A percentile compares a stretch with the other conserved stretches of the same genome.
Conservation (phyloP, 1,284 basidiomycete species). For the Cutaneotrichosporon spelunceum region DNA sequence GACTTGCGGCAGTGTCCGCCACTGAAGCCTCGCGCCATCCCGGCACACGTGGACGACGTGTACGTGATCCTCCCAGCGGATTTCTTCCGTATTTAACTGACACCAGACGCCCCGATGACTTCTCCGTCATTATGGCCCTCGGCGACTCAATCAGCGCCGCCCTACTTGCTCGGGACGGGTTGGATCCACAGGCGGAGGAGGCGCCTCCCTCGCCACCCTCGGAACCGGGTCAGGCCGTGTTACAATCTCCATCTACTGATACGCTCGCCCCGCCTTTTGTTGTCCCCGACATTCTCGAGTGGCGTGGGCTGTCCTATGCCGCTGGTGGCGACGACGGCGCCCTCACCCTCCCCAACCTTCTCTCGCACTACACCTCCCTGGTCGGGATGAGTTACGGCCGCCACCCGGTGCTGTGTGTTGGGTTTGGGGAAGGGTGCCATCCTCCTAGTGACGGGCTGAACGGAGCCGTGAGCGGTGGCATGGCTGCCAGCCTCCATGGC, state of each 20-base stretch:
- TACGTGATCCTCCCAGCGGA: too few species aligned
- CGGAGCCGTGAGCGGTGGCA: constrained; percentile 41
- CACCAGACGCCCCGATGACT: constrained; percentile 48
- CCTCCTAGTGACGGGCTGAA: constrained; percentile 41
- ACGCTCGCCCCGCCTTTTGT: not conserved
- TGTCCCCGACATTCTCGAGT: constrained; percentile 38
- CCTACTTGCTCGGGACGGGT: constrained; percentile 35
- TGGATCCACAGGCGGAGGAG: not conserved
- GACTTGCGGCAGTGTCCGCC: not conserved
- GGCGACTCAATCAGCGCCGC: constrained; percentile 53
- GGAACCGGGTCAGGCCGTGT: not conserved
- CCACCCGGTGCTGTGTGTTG: constrained; percentile 31
- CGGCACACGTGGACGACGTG: constrained; percentile 26
- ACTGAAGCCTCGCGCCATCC: not conserved
- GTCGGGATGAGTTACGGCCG: constrained; percentile 32
- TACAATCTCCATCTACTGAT: not conserved
- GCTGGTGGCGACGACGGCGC: constrained; percentile 44
- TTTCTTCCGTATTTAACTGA: not conserved
- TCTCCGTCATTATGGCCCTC: constrained; percentile 48
- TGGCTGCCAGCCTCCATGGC: constrained; percentile 25
- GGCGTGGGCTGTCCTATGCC: constrained; percentile 49
- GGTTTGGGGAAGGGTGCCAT: constrained; percentile 16
- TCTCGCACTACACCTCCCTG: constrained; percentile 30
- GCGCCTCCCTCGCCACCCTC: not conserved
- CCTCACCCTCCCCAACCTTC: constrained; percentile 46